Percentiles rank a stretch among this genome's conserved stretches.
Conservation (phyloP, 2,329 filamentous ascomycete genomes). For the Fulvia fulva region DNA sequence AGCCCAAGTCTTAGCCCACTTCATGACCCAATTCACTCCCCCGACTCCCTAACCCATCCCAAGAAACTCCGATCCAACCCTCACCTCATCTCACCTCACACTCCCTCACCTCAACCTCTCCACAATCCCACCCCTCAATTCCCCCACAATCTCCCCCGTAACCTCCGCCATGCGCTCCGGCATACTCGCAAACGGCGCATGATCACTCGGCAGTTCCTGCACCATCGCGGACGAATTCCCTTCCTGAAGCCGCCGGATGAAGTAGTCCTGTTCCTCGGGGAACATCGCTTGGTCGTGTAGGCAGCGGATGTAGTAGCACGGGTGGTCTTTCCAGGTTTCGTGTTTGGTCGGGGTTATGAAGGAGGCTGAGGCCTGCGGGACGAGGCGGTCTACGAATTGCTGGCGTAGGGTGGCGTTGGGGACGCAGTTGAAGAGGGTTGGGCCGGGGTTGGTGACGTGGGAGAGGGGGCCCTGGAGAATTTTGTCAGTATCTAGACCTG, state of each 20-base stretch:
- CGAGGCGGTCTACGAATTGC: conserved; percentile 5
- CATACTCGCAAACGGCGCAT: conserved; percentile 13
- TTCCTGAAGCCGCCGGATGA: conserved; percentile 3
- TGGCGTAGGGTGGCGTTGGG: neutral
- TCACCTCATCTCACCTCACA: neutral
- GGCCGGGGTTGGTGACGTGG: conserved; percentile 8
- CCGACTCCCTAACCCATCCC: no score
- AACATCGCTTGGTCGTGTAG: conserved; percentile 15
- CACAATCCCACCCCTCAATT: neutral
- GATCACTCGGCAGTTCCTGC: conserved; percentile 12
- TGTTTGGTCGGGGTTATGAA: conserved; percentile 9
- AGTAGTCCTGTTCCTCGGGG: conserved; percentile 14
- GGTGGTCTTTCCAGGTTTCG: conserved; percentile 11
- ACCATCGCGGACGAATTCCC: neutral
- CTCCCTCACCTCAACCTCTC: neutral
- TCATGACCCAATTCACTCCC: no score
- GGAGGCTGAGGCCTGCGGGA: conserved; percentile 12
- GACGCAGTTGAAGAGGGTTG: conserved; percentile 11
- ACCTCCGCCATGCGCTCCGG: conserved; percentile 8
- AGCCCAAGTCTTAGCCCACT: no score
- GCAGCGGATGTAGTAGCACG: conserved; percentile 14
- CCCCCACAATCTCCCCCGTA: conserved; percentile 8
- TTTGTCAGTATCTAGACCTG: neutral
- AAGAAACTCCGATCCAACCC: neutral
- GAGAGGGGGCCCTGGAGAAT: conserved; percentile 5